Base-by-base conservation (phyloP, 768 basidiomycete genomes). In the Dioszegia hungarica region DNA sequence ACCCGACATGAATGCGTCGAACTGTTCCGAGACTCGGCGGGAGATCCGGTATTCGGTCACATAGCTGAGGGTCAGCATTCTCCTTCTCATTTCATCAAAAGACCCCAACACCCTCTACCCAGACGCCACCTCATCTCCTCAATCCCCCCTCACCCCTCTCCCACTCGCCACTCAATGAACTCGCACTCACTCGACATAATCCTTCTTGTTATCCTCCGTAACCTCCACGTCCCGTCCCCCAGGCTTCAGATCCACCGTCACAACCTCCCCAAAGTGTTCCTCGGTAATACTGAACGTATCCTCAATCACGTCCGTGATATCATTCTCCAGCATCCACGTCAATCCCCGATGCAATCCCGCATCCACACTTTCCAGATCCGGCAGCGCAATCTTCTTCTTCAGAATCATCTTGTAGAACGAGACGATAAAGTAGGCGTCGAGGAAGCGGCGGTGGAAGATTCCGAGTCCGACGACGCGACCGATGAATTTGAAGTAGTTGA, bases 401-500 rank as follows among this genome's bases (percentile, higher is more conserved):
- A 99, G 75, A 59, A 98, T 93, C 93, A 97, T 97, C 81, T 98
- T 99, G 84, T 99, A 98, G 82, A 99, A 95, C 69, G 90, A 90
- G 75, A 94, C 92, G 64, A 98, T 97, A 77, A 99, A 99, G 82
- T 98, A 98, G 33, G 93, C 94, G 66, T 99, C 95, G 63, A 99
- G 79, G 86, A 99, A 99, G 10, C 95, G 89, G 53, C 95, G 86
- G 75, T 99, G 95, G 85, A 99, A 99, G 75, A 99, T 98, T 63
- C 90, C 94, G 40, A 98, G 82, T 50, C 93, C 92, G 53, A 98
- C 81, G 70, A 88, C 90, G 33, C 95, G 86, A 9, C 95, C 95
- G 63, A 99, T 98, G 78, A 99, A 98, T 79, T 98, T 97, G 87
- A 98, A 98, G 80, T 98, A 99, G 80, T 98, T 98, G 75, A 99